Percentiles rank a stretch among this genome's conserved stretches.
Evolutionary conservation across 1,139 yeast species (phyloP).

Genomic region (Kodamaea ohmeri): DNA sequence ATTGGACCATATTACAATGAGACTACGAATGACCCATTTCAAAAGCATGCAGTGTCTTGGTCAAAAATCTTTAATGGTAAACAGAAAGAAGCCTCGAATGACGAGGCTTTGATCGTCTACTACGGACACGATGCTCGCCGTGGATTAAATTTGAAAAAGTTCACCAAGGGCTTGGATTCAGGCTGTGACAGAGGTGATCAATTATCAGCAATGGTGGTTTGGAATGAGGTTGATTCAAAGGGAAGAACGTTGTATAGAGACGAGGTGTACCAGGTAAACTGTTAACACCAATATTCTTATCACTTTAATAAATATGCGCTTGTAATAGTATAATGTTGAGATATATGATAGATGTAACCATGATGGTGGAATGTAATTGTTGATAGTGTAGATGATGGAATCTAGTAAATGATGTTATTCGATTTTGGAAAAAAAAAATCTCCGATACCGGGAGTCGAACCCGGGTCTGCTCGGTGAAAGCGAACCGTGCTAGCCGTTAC

Average conservation of each 20-base stretch:
- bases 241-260: slow-evolving; percentile 23
- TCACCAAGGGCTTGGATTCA: slow-evolving; percentile 76
- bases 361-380: no score
- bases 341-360: no score
- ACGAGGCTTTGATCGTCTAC: slow-evolving; percentile 51
- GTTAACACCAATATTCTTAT: neutral
- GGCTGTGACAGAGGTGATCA: slow-evolving; percentile 77
- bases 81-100: slow-evolving; percentile 32
- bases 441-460: slow-evolving; percentile 83
- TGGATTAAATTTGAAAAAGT: slow-evolving; percentile 65
- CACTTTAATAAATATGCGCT: no score
- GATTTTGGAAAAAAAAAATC: slow-evolving; percentile 15
- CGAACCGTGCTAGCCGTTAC: slow-evolving; percentile 80
- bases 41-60: slow-evolving; percentile 59
- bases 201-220: slow-evolving; percentile 63
- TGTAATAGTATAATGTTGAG: no score
- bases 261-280: slow-evolving; percentile 22
- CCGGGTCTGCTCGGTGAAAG: slow-evolving; percentile 80
- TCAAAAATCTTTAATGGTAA: slow-evolving; percentile 58
- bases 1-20: slow-evolving; percentile 55
- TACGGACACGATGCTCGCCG: slow-evolving; percentile 89
- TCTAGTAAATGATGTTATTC: neutral
- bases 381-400: no score
- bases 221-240: slow-evolving; percentile 22
- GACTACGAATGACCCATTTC: slow-evolving; percentile 51